Conservation (phyloP, 2,329 filamentous ascomycete species). For the Raffaelea deltoideospora region DNA sequence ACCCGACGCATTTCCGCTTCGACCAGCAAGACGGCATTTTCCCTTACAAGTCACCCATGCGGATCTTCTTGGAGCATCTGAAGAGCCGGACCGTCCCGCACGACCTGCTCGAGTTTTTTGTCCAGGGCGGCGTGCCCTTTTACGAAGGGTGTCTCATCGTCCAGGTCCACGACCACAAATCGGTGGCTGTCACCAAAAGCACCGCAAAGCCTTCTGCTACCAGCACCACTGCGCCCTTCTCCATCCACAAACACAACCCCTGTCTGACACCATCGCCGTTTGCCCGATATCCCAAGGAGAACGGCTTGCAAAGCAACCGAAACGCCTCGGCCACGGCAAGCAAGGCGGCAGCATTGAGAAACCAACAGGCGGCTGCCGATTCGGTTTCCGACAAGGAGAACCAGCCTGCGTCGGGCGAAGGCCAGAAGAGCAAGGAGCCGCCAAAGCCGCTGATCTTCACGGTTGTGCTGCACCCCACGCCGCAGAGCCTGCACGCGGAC, state of each 20-base stretch:
- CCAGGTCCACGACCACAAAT: constrained; percentile 78
- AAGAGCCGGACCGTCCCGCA: constrained; percentile 67
- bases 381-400: constrained; percentile 36
- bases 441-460: constrained; percentile 56
- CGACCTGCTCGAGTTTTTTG: constrained; percentile 70
- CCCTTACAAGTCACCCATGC: constrained; percentile 85
- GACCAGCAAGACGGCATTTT: constrained; percentile 91
- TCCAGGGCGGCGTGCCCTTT: constrained; percentile 57
- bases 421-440: constrained; percentile 26
- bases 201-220: constrained; percentile 36
- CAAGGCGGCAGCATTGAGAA: too few relatives aligned
- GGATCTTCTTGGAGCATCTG: constrained; percentile 62
- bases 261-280: constrained; percentile 83
- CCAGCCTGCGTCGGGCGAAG: constrained; percentile 35
- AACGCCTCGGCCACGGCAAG: constrained; percentile 22
- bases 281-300: constrained; percentile 54
- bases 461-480: constrained; percentile 72
- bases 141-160: constrained; percentile 95
- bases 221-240: constrained; percentile 54
- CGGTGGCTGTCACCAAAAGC: constrained; percentile 43
- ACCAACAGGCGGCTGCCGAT: too few relatives aligned
- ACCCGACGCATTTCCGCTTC: constrained; percentile 77
- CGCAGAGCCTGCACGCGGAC: constrained; percentile 59
- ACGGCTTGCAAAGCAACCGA: constrained; percentile 15
- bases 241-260: constrained; percentile 82